A percentile compares a stretch with the other conserved stretches of the same genome.
Evolutionary conservation across 139 green algal genomes (phyloP).

Genomic region (Chlorella ohadii): DNA sequence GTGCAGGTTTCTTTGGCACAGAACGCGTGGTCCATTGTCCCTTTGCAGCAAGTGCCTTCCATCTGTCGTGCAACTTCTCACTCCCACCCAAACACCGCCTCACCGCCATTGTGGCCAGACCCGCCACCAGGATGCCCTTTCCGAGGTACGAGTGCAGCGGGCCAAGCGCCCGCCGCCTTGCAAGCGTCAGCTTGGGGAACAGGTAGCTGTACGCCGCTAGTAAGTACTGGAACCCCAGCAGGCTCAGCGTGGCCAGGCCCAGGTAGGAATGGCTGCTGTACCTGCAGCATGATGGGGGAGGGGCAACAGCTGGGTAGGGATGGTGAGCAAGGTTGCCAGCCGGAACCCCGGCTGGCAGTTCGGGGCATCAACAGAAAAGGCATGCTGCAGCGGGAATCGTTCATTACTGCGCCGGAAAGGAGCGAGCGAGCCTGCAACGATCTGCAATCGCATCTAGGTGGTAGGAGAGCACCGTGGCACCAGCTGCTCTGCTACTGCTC

Average conservation of each 20-base stretch:
- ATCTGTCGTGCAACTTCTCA: not conserved
- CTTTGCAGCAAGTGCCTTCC: not conserved
- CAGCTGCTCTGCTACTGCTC: too few relatives aligned
- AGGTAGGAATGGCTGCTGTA: conserved; percentile 56
- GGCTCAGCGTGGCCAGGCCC: conserved; percentile 42
- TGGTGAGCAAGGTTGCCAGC: not conserved
- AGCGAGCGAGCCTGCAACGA: too few relatives aligned
- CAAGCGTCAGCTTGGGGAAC: conserved; percentile 41
- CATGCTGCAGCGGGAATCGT: not conserved
- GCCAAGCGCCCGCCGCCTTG: conserved; percentile 16
- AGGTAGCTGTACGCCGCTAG: conserved; percentile 40
- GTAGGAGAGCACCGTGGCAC: too few relatives aligned
- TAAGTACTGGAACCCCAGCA: conserved; percentile 44
- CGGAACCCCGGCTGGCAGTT: too few relatives aligned
- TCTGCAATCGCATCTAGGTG: too few relatives aligned
- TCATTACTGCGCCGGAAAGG: too few relatives aligned
- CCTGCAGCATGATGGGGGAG: not conserved
- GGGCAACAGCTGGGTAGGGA: not conserved
- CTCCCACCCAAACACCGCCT: not conserved
- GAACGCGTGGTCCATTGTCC: not conserved
- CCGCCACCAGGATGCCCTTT: conserved; percentile 26
- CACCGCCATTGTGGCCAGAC: conserved; percentile 53
- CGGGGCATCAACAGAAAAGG: too few relatives aligned
- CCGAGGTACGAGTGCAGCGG: conserved; percentile 57
- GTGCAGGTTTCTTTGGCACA: too few relatives aligned